A percentile compares a stretch with the other conserved stretches of the same genome.
These are phyloP conservation scores for Trichoderma atroviride DNA, from an alignment of 2,329 filamentous ascomycete genomes.

Conservation along the genomic window DNA sequence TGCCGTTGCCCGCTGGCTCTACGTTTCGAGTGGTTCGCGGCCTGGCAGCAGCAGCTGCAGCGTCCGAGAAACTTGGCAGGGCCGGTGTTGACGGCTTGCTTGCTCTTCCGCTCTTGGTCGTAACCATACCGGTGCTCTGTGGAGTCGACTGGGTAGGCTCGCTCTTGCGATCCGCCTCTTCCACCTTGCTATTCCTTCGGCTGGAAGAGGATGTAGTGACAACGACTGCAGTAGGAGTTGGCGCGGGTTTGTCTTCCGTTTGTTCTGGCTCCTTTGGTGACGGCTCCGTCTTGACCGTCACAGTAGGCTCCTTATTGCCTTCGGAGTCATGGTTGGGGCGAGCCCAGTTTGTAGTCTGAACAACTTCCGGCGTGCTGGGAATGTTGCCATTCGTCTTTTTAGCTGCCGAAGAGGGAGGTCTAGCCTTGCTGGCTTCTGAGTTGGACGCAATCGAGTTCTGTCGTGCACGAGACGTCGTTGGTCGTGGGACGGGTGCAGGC, in stretches of 20 bases:
- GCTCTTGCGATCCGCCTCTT: conserved; percentile 43
- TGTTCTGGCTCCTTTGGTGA: conserved; percentile 38
- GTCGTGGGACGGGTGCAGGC: conserved; percentile 51
- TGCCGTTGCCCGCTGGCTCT: conserved; percentile 43
- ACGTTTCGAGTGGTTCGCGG: conserved; percentile 57
- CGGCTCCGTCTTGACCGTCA: conserved; percentile 39
- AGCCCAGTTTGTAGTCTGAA: conserved; percentile 37
- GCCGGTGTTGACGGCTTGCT: conserved; percentile 69
- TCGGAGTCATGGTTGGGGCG: conserved; percentile 50
- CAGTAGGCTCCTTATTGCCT: conserved; percentile 50
- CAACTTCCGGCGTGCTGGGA: conserved; percentile 43
- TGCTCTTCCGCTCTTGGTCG: conserved; percentile 66
- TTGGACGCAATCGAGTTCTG: conserved; percentile 72
- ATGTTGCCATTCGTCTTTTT: conserved; percentile 62
- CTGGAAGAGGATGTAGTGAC: conserved; percentile 33
- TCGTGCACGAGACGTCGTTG: conserved; percentile 70
- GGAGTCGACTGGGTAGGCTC: conserved; percentile 51
- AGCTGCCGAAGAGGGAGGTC: conserved; percentile 62
- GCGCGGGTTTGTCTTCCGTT: conserved; percentile 30
- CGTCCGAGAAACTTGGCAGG: conserved; percentile 59
- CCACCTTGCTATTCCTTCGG: conserved; percentile 49
- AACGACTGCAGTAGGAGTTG: conserved; percentile 31
- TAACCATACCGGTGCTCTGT: conserved; percentile 50
- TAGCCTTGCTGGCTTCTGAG: conserved; percentile 54
- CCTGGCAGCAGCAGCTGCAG: conserved; percentile 45